Percentiles rank a stretch among this genome's conserved stretches.
phyloP scores from a whole-genome alignment of 1,284 basidiomycete species.

The Takashimella koratensis region DNA sequence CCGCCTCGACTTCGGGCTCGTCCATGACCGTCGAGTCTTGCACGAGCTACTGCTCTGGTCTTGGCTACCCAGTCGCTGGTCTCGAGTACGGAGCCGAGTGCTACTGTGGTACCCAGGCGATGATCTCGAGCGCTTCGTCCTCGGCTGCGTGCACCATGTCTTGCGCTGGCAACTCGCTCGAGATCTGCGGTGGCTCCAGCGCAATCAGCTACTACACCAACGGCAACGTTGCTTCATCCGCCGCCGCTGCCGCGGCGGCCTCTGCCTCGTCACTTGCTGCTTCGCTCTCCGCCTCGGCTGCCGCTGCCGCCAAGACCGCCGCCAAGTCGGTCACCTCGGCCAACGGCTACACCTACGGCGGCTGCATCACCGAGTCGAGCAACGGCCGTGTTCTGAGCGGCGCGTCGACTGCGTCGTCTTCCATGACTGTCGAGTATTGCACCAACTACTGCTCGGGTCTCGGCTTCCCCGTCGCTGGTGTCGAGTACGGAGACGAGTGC shows the following conservation, averaged over 20 bases:
- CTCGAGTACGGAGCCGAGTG: conserved; percentile 45
- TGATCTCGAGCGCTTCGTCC: neutral
- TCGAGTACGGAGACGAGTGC: conserved; percentile 44
- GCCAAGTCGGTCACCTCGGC: conserved; percentile 35
- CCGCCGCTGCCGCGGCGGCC: no score
- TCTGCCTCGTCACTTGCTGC: neutral
- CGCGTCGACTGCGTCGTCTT: conserved; percentile 25
- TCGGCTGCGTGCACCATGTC: conserved; percentile 30
- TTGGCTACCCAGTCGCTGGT: conserved; percentile 43
- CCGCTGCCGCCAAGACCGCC: neutral
- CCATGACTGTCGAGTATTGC: conserved; percentile 39
- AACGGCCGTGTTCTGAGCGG: conserved; percentile 17
- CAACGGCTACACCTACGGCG: conserved; percentile 34
- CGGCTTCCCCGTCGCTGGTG: conserved; percentile 42
- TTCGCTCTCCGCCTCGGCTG: neutral
- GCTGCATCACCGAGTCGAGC: conserved; percentile 40
- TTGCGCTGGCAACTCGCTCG: conserved; percentile 31
- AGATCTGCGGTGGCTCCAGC: conserved; percentile 31
- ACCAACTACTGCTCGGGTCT: conserved; percentile 31
- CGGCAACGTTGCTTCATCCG: neutral
- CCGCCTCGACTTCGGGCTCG: conserved; percentile 28
- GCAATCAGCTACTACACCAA: neutral
- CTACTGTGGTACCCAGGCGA: conserved; percentile 34
- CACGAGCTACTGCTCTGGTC: conserved; percentile 35
- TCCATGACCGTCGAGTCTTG: conserved; percentile 36